Conservation (phyloP, 2,329 filamentous ascomycete genomes). For the Aspergillus sp. region DNA sequence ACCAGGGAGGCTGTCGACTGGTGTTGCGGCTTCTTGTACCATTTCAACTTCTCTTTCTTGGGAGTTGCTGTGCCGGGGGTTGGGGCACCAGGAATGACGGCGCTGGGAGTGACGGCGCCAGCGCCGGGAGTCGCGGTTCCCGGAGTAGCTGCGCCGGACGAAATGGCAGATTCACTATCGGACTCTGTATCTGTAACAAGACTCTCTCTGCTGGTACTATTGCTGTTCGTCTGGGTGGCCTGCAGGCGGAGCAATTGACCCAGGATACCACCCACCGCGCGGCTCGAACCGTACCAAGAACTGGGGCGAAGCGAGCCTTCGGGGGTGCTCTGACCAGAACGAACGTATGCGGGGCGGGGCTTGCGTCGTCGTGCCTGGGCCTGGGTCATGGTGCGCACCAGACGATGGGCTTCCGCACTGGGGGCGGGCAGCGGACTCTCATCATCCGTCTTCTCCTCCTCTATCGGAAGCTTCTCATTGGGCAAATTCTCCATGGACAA, state of each 20-base stretch:
- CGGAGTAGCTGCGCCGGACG: conserved; percentile 23
- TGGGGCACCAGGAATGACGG: conserved; percentile 10
- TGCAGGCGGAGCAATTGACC: conserved; percentile 66
- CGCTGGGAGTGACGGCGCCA: conserved; percentile 1
- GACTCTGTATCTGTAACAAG: conserved; percentile 26
- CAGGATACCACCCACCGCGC: conserved; percentile 53
- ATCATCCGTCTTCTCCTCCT: conserved; percentile 15
- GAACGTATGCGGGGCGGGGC: conserved; percentile 25
- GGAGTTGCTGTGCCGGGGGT: conserved; percentile 27
- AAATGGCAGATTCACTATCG: conserved; percentile 16
- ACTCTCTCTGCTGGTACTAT: conserved; percentile 21
- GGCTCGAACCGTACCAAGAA: conserved; percentile 18
- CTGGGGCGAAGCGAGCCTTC: conserved; percentile 18
- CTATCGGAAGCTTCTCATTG: conserved; percentile 14
- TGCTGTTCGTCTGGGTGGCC: conserved; percentile 39
- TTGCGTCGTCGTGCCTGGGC: conserved; percentile 20
- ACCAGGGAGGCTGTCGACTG: conserved; percentile 33
- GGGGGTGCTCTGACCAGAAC: conserved; percentile 27
- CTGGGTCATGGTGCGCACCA: conserved; percentile 31
- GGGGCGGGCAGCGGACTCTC: conserved; percentile 10
- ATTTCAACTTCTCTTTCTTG: conserved; percentile 34
- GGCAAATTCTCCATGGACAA: conserved; percentile 16
- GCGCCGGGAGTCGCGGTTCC: conserved; percentile 18
- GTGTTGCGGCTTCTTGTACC: conserved; percentile 36
- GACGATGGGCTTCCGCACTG: conserved; percentile 31